Conservation (phyloP, 768 basidiomycete species). For the Termitomyces sp. region DNA sequence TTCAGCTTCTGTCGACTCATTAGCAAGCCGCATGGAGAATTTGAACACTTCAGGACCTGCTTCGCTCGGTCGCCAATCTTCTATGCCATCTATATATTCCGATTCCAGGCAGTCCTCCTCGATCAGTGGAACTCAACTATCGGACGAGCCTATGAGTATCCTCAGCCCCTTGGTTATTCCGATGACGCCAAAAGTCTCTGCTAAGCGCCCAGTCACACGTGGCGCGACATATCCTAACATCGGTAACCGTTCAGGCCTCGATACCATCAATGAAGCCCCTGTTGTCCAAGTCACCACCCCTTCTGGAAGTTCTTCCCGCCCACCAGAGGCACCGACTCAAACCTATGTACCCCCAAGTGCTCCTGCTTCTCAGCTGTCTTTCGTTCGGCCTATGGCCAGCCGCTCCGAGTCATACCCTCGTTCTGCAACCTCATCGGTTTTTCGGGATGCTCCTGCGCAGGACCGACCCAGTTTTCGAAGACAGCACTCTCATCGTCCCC, state of each 20-base stretch:
- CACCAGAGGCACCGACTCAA: neutral
- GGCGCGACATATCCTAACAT: constrained; percentile 30
- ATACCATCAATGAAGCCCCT: constrained; percentile 33
- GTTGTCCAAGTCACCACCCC: neutral
- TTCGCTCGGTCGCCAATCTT: constrained; percentile 27
- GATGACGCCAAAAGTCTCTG: constrained; percentile 18
- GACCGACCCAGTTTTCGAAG: neutral
- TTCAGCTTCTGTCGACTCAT: constrained; percentile 19
- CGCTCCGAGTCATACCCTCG: constrained; percentile 8
- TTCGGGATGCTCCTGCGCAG: neutral
- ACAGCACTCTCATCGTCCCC: constrained; percentile 9
- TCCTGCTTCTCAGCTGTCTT: constrained; percentile 5
- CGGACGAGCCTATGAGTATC: constrained; percentile 40
- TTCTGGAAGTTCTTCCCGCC: neutral
- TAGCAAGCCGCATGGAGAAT: constrained; percentile 23
- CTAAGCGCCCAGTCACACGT: constrained; percentile 20
- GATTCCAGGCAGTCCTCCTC: constrained; percentile 8
- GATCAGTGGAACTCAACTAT: constrained; percentile 25
- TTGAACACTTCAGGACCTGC: constrained; percentile 15
- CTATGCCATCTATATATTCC: constrained; percentile 21
- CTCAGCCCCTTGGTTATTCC: constrained; percentile 41
- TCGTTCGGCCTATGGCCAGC: neutral
- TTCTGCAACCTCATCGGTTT: neutral
- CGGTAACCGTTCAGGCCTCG: constrained; percentile 22
- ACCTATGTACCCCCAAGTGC: neutral